Conservation (phyloP, 78 protist genomes). For the Guillardia theta region DNA sequence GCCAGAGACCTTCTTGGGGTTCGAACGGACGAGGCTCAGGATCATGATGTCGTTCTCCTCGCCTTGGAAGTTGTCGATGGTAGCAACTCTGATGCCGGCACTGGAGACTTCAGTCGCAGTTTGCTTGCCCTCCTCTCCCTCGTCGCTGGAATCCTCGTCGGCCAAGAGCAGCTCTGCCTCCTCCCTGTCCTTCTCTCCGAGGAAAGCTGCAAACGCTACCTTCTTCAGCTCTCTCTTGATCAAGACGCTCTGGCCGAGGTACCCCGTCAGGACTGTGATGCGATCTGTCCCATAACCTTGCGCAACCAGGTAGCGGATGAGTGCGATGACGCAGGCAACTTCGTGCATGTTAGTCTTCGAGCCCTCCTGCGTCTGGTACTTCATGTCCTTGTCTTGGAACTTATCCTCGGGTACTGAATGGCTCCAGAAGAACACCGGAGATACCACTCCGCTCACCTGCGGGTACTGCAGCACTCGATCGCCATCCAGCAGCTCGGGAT, state of each 20-base stretch:
- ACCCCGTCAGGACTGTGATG: background rate
- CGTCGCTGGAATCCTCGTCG: no score
- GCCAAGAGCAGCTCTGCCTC: no score
- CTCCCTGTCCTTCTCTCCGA: no score
- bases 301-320: slow-evolving; percentile 46
- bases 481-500: background rate
- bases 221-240: no score
- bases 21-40: slow-evolving; percentile 69
- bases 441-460: slow-evolving; percentile 42
- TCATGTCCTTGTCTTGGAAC: background rate
- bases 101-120: no score
- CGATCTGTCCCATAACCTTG: slow-evolving; percentile 47
- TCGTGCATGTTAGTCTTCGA: slow-evolving; percentile 58
- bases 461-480: background rate
- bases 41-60: slow-evolving; percentile 73
- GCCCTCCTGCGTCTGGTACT: no score
- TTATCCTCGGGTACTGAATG: slow-evolving; percentile 58
- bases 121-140: no score
- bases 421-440: slow-evolving; percentile 52
- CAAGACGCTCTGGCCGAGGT: background rate
- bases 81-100: slow-evolving; percentile 51
- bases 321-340: slow-evolving; percentile 42
- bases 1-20: slow-evolving; percentile 32
- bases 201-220: no score
- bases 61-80: slow-evolving; percentile 88